phyloP scores from a whole-genome alignment of 2,329 filamentous ascomycete species.

The Arachnopeziza araneosa region DNA sequence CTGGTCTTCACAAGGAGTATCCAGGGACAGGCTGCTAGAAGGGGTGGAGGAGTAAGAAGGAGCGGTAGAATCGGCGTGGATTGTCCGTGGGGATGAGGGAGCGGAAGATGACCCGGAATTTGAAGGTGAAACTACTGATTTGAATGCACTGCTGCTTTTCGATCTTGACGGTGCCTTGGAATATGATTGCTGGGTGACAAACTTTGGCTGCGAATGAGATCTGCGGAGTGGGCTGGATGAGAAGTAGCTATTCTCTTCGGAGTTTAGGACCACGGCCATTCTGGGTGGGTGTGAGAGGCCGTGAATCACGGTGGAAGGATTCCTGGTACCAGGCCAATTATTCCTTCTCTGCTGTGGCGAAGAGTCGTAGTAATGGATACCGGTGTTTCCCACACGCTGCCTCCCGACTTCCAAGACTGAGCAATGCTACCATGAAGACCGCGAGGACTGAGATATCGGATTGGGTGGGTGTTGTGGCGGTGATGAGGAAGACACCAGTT shows the following conservation, averaged over 20 bases:
- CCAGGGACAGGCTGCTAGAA: slow-evolving; percentile 59
- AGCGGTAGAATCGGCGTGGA: slow-evolving; percentile 45
- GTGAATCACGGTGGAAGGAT: not conserved
- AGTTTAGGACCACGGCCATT: slow-evolving; percentile 32
- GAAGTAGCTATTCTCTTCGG: slow-evolving; percentile 55
- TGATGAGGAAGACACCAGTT: not conserved
- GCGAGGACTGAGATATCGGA: not conserved
- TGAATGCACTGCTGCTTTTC: slow-evolving; percentile 24
- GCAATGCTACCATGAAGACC: not conserved
- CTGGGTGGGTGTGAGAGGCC: not conserved
- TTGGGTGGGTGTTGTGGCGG: not conserved
- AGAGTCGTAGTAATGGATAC: not conserved
- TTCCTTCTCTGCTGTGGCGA: not conserved
- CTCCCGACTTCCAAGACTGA: not conserved
- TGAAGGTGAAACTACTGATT: slow-evolving; percentile 21
- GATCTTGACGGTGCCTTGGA: slow-evolving; percentile 43
- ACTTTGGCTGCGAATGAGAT: slow-evolving; percentile 56
- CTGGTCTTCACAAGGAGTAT: slow-evolving; percentile 92
- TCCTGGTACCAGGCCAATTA: not conserved
- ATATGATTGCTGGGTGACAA: slow-evolving; percentile 44
- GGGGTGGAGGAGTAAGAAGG: slow-evolving; percentile 58
- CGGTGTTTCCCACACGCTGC: not conserved
- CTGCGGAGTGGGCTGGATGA: slow-evolving; percentile 48
- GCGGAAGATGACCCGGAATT: slow-evolving; percentile 41
- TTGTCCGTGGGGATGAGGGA: slow-evolving; percentile 50